Base-by-base conservation (phyloP, 768 basidiomycete species). In the Tulasnella sp. region DNA sequence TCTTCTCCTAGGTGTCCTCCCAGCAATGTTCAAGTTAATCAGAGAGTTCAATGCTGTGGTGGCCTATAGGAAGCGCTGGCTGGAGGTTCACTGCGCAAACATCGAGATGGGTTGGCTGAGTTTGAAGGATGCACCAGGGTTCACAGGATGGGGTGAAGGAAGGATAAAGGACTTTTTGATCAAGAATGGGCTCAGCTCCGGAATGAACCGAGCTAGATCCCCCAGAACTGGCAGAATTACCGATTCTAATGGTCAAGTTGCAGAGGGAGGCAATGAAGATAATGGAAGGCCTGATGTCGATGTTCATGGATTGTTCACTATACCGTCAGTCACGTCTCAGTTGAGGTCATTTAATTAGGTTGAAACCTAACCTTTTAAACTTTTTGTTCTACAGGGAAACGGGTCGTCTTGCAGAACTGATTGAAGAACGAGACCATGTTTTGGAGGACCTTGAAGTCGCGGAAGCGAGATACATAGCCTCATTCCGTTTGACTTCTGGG, bases 401-500 rank as follows among this genome's bases (percentile, higher is more conserved):
- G 0, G 71, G 73, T 12, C 70, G 70, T 3, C 67, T 88, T n/a
- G 75, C 78, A 0, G 56, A 75, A 5, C 73, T 88, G 25, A 82
- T 88, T 37, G 76, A 78, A 37, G 79, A 86, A 61, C 72, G 86
- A 25, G 84, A 86, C 55, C 72, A 75, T 59, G 76, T 86, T 19
- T 64, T 89, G n/a, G 79, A 84, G 57, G 78, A 82, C 55, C 70
- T 89, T 7, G 85, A 89, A 67, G 75, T 80, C 46, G 83, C 84
- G 9, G 85, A 87, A 66, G 76, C 80, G 9, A 75, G 72, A 58
- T 90, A 86, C 59, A 84, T 85, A 56, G 70, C 71, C 50, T 86
- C 81, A 4, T 88, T 87, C 69, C 69, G 75, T 13, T 66, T 82
- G 0, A 84, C 81, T 0, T 81, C 82, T 3, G 81, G 82, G 52